Evolutionary conservation across 148 eudicot genomes (phyloP).

Genomic region (Camellia granthamiana): DNA sequence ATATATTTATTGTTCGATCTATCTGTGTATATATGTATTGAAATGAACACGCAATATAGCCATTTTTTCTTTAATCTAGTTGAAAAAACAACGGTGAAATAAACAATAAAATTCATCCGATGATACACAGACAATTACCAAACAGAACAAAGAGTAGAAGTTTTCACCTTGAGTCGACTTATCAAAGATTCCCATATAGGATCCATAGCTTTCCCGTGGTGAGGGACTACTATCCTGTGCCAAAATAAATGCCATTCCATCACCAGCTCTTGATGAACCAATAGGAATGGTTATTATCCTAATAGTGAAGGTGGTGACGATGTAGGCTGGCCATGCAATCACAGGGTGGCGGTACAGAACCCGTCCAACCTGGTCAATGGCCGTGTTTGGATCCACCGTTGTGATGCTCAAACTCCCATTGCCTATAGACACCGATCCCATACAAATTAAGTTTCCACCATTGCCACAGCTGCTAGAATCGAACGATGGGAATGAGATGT

Average conservation of each 20-base stretch:
- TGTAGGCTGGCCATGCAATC: conserved; percentile 55
- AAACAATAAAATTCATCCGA: no score
- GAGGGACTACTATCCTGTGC: conserved; percentile 55
- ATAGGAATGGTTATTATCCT: conserved; percentile 27
- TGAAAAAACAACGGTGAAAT: no score
- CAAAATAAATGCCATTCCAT: conserved; percentile 65
- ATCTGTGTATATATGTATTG: no score
- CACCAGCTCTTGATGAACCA: conserved; percentile 31
- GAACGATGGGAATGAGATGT: conserved; percentile 45
- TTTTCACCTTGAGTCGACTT: conserved; percentile 39
- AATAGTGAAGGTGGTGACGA: conserved; percentile 51
- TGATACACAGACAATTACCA: not conserved
- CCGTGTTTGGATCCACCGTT: not conserved
- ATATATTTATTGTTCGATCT: no score
- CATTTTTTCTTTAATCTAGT: no score
- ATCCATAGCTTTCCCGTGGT: conserved; percentile 49
- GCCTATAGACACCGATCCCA: conserved; percentile 39
- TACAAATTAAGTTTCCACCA: conserved; percentile 39
- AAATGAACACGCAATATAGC: no score
- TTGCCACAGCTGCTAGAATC: conserved; percentile 36
- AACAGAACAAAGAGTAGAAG: not conserved
- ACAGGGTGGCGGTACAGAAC: conserved; percentile 39
- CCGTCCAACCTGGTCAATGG: conserved; percentile 30
- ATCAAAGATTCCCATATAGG: conserved; percentile 57
- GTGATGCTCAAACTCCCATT: conserved; percentile 50